These are phyloP conservation scores for Musa itinerans DNA, from an alignment of 176 grass and related monocot species.

Conservation along the genomic window DNA sequence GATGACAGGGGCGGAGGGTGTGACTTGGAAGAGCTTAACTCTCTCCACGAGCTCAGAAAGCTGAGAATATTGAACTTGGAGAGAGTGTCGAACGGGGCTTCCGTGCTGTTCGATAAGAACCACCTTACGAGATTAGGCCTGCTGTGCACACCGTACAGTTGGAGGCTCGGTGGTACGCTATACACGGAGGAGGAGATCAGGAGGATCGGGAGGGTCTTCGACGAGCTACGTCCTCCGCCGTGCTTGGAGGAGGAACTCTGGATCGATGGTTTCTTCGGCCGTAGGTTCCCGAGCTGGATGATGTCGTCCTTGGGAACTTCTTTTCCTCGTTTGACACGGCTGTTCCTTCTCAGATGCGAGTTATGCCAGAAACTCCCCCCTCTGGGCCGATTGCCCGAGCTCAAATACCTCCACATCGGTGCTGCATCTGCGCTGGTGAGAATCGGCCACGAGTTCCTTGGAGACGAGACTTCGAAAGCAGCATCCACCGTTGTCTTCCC, in stretches of 20 bases:
- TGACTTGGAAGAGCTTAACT: slow-evolving; percentile 22
- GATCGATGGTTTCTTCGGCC: slow-evolving; percentile 46
- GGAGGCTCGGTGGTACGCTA: no score
- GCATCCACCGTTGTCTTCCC: slow-evolving; percentile 28
- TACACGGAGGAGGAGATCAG: neutral
- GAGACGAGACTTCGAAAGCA: slow-evolving; percentile 29
- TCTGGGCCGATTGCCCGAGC: slow-evolving; percentile 40
- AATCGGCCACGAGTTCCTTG: slow-evolving; percentile 24
- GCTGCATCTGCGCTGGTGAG: slow-evolving; percentile 24
- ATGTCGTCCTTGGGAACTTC: slow-evolving; percentile 16
- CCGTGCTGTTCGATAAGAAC: no score
- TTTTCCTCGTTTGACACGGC: slow-evolving; percentile 38
- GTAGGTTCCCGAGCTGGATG: slow-evolving; percentile 48
- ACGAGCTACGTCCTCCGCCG: slow-evolving; percentile 43
- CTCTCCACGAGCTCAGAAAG: slow-evolving; percentile 12
- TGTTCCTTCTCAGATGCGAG: slow-evolving; percentile 42
- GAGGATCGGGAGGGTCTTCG: slow-evolving; percentile 42
- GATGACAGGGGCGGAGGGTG: neutral
- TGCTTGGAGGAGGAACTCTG: slow-evolving; percentile 45
- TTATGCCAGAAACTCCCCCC: slow-evolving; percentile 34
- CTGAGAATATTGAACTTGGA: slow-evolving; percentile 14
- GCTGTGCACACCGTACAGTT: no score
- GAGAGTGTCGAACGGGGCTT: neutral
- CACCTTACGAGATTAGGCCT: no score
- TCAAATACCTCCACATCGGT: slow-evolving; percentile 46